A percentile compares a stretch with the other conserved stretches of the same genome.
These are phyloP conservation scores for Aspergillus hiratsukae DNA, from an alignment of 2,329 filamentous ascomycete species.

Conservation along the genomic window DNA sequence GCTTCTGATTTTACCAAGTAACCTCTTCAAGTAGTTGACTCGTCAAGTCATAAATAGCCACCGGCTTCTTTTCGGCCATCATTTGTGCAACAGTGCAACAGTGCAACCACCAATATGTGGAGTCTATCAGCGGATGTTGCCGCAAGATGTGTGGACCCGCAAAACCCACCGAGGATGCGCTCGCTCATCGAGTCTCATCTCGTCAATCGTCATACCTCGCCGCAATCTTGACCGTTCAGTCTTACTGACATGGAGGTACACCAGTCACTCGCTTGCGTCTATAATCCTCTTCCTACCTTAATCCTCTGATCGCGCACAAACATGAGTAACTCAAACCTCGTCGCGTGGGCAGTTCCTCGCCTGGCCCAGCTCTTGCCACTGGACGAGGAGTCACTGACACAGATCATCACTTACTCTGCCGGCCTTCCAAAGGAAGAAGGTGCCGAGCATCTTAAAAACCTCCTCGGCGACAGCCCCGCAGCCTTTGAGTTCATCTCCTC, in stretches of 20 bases:
- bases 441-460: conserved; percentile 77
- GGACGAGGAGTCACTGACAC: conserved; percentile 76
- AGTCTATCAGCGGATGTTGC: background rate
- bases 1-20: conserved; percentile 14
- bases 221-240: background rate
- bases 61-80: background rate
- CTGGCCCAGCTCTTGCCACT: conserved; percentile 77
- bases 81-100: too few relatives aligned
- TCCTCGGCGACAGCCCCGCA: conserved; percentile 80
- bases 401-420: conserved; percentile 76
- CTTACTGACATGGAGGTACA: background rate
- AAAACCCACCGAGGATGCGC: background rate
- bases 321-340: conserved; percentile 33
- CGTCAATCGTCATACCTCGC: background rate
- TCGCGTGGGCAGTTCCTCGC: conserved; percentile 61
- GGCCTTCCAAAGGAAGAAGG: conserved; percentile 72
- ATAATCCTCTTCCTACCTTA: background rate
- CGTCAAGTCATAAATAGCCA: background rate
- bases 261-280: background rate
- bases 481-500: conserved; percentile 66
- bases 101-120: background rate
- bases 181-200: background rate
- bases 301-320: background rate
- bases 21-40: conserved; percentile 11
- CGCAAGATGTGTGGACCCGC: background rate